Conservation (phyloP, 352 stramenopile species). For the Globisporangium carolinianum region DNA sequence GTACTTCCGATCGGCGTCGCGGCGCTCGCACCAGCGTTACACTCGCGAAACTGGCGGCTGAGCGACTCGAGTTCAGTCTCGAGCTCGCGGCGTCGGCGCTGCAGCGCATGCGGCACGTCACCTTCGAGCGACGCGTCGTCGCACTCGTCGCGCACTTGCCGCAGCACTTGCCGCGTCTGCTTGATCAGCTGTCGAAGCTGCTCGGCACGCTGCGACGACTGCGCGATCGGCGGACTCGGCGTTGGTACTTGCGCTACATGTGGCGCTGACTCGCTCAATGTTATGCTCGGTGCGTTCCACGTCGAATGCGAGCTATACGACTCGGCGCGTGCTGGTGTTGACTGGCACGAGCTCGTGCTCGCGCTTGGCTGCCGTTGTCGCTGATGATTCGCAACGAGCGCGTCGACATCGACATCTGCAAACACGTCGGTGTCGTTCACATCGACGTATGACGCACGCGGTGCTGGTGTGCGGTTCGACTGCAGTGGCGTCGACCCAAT, state of each 20-base stretch:
- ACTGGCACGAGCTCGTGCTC: neutral
- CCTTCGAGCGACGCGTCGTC: constrained; percentile 80
- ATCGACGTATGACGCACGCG: neutral
- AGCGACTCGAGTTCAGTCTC: constrained; percentile 56
- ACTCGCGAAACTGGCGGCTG: constrained; percentile 53
- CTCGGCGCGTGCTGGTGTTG: constrained; percentile 2
- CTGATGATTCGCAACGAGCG: constrained; percentile 39
- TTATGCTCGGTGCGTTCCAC: neutral
- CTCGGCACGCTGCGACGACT: constrained; percentile 15
- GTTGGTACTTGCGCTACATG: neutral
- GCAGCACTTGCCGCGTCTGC: constrained; percentile 49
- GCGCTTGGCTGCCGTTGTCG: constrained; percentile 13
- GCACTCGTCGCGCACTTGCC: constrained; percentile 66
- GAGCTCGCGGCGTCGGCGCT: constrained; percentile 33
- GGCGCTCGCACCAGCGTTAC: neutral
- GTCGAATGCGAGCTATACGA: neutral
- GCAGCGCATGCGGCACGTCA: constrained; percentile 50
- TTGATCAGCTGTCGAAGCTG: constrained; percentile 48
- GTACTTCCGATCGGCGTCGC: too few species aligned
- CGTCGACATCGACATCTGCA: constrained; percentile 41
- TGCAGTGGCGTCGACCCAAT: too few species aligned
- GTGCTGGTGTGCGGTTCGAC: neutral
- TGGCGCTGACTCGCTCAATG: neutral
- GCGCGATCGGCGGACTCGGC: constrained; percentile 1
- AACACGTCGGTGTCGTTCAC: constrained; percentile 24